phyloP scores from a whole-genome alignment of 345 rosid species.

The Sisymbrium irio region DNA sequence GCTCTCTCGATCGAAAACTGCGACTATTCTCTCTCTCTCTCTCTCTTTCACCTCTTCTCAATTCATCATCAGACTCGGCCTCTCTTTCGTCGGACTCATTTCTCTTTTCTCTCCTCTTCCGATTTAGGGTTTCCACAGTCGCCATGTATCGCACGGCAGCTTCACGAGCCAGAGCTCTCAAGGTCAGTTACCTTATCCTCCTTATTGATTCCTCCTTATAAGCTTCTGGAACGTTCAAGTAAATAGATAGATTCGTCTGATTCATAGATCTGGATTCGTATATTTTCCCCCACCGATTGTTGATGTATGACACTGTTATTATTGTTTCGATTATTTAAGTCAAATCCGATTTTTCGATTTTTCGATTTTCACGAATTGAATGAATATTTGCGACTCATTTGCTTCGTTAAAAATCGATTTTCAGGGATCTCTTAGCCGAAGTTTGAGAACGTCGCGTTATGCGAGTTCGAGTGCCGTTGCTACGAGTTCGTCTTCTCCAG shows the following conservation, averaged over 20 bases:
- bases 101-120: not conserved
- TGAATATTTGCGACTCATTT: too few species aligned
- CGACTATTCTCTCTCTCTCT: not conserved
- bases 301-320: not conserved
- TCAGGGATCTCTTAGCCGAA: constrained; percentile 40
- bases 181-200: constrained; percentile 36
- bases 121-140: constrained; percentile 30
- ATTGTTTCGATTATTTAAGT: not conserved
- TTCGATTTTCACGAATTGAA: too few species aligned
- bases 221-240: too few species aligned
- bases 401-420: too few species aligned
- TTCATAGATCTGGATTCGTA: constrained; percentile 27
- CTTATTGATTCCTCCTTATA: not conserved
- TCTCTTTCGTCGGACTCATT: constrained; percentile 27
- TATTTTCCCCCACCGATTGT: not conserved
- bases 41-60: not conserved
- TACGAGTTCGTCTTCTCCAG: constrained; percentile 41
- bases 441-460: constrained; percentile 41
- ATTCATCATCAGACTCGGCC: constrained; percentile 20
- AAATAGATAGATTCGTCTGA: too few species aligned
- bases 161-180: constrained; percentile 51
- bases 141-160: constrained; percentile 58
- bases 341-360: too few species aligned
- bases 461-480: constrained; percentile 63
- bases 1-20: not conserved